These are phyloP conservation scores for Fusarium zealandicum DNA, from an alignment of 2,329 filamentous ascomycete species.

Conservation along the genomic window DNA sequence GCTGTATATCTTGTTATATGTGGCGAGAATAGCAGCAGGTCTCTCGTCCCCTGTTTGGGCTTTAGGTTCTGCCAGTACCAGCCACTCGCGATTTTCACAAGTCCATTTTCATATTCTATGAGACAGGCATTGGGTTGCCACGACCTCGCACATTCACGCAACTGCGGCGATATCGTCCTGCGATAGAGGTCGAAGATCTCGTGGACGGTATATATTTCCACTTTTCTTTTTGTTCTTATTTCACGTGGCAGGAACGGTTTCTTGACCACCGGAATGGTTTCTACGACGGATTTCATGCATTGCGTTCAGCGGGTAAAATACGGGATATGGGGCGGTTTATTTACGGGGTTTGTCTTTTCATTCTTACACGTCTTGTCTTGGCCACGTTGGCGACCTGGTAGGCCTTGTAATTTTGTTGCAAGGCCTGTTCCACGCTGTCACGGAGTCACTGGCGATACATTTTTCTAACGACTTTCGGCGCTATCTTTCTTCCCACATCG, in stretches of 20 bases:
- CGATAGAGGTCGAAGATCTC: too few relatives aligned
- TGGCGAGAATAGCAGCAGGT: too few relatives aligned
- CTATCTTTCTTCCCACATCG: slow-evolving; percentile 15
- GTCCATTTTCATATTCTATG: too few relatives aligned
- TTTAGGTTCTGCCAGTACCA: too few relatives aligned
- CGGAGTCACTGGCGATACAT: slow-evolving; percentile 20
- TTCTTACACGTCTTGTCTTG: slow-evolving; percentile 24
- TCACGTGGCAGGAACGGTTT: slow-evolving; percentile 30
- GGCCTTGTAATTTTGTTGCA: neutral
- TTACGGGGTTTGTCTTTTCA: slow-evolving; percentile 34
- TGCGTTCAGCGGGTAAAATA: slow-evolving; percentile 48
- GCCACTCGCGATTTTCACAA: too few relatives aligned
- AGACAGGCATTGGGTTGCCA: too few relatives aligned
- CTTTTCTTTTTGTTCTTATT: slow-evolving; percentile 35
- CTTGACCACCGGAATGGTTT: slow-evolving; percentile 41
- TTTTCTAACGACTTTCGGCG: slow-evolving; percentile 38
- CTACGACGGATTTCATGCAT: slow-evolving; percentile 50
- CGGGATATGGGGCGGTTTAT: slow-evolving; percentile 38
- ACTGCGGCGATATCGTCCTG: too few relatives aligned
- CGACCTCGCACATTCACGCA: too few relatives aligned
- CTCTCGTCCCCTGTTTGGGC: too few relatives aligned
- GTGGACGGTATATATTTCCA: slow-evolving; percentile 42
- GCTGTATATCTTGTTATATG: too few relatives aligned
- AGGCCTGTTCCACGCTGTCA: neutral
- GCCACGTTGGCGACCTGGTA: neutral